Evolutionary conservation across 2,329 filamentous ascomycete species (phyloP).

Genomic region (Stromatinia cepivora): DNA sequence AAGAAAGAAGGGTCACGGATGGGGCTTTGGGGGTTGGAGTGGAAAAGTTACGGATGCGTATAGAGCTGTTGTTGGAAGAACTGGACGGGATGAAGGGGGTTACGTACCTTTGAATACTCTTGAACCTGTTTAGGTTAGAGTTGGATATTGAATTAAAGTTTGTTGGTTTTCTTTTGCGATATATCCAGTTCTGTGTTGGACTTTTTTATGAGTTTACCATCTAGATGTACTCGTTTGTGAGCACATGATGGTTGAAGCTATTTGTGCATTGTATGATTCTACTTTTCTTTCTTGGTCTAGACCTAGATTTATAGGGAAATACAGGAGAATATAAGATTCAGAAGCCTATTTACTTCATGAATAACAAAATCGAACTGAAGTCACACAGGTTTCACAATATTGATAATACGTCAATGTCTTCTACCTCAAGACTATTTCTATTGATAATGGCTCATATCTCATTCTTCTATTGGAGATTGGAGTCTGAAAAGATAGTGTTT

Average conservation of each 20-base stretch:
- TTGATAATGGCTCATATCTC: no score
- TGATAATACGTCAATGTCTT: background rate
- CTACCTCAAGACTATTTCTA: no score
- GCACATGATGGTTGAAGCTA: background rate
- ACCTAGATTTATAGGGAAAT: background rate
- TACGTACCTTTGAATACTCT: slow-evolving; percentile 56
- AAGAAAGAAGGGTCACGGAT: slow-evolving; percentile 37
- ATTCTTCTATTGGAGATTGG: no score
- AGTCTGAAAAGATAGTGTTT: no score
- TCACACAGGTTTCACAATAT: no score
- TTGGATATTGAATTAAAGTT: slow-evolving; percentile 11
- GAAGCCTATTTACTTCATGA: no score
- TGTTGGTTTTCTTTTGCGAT: background rate
- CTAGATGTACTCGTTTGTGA: no score
- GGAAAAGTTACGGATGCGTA: slow-evolving; percentile 48
- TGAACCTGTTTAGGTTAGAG: slow-evolving; percentile 27
- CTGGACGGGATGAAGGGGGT: slow-evolving; percentile 51
- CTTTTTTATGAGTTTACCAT: slow-evolving; percentile 1
- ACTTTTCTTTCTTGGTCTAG: background rate
- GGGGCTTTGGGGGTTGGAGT: slow-evolving; percentile 45
- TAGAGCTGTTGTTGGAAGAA: slow-evolving; percentile 42
- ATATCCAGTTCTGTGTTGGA: background rate
- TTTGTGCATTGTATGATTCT: background rate
- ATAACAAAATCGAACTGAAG: no score
- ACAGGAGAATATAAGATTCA: background rate